These are phyloP conservation scores for Oropetium thomaeum DNA, from an alignment of 176 grass and related monocot genomes.

Conservation along the genomic window DNA sequence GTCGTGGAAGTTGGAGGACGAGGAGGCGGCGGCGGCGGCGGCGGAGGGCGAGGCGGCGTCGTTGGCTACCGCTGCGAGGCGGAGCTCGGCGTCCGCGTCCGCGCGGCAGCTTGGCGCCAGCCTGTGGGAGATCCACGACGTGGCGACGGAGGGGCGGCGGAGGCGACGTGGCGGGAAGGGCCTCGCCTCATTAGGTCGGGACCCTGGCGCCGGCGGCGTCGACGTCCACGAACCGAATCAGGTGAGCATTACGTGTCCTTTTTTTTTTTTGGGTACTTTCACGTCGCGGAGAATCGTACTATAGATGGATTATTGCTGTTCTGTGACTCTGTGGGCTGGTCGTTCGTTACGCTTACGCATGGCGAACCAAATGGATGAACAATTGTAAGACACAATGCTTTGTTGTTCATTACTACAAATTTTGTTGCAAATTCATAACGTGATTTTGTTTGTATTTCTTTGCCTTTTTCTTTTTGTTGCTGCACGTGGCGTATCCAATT, in stretches of 20 bases:
- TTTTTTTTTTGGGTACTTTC: neutral
- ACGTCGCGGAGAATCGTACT: neutral
- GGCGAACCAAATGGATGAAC: neutral
- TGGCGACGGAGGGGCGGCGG: neutral
- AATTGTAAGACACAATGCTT: neutral
- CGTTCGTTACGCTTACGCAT: neutral
- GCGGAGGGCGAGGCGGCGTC: neutral
- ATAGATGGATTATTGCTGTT: neutral
- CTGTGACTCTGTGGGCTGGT: neutral
- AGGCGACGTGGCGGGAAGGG: slow-evolving; percentile 33
- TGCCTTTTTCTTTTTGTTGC: neutral
- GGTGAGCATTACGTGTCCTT: slow-evolving; percentile 37
- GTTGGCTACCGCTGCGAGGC: slow-evolving; percentile 11
- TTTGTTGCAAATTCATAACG: neutral
- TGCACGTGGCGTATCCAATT: neutral
- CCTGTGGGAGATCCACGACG: slow-evolving; percentile 88
- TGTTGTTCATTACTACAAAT: neutral
- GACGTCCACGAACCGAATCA: slow-evolving; percentile 10
- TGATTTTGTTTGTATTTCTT: neutral
- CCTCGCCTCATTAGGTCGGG: neutral
- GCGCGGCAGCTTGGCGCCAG: slow-evolving; percentile 83
- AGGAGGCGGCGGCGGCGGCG: neutral
- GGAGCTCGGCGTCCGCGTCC: slow-evolving; percentile 54
- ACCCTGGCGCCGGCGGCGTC: neutral
- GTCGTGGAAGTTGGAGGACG: slow-evolving; percentile 68